Base-by-base conservation (phyloP, 2,329 filamentous ascomycete genomes). In the Colletotrichum salicis region DNA sequence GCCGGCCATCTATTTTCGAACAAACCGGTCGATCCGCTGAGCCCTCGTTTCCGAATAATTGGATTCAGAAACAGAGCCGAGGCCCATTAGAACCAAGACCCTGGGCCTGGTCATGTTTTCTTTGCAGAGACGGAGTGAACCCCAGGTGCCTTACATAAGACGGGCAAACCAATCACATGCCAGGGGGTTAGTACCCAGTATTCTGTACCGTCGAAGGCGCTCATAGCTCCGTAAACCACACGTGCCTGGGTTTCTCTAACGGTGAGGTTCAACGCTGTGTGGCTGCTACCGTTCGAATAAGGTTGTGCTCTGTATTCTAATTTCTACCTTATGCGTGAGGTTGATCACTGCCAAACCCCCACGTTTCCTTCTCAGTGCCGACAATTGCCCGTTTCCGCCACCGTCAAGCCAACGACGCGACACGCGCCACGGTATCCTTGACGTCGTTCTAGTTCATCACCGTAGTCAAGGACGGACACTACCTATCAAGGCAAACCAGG, bases 41-140 rank as follows among this genome's bases (percentile, higher is more conserved):
- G 48, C 41, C 54, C 61, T 70, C 22, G 56, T 70, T 67, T 61
- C 62, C 24, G n/a, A 51, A 52, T 57, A 61, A 57, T 58, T 57
- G 51, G 56, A 13, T 27, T 24, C 27, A 55, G 6, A 70, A 24
- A 29, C 27, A 27, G 15, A 24, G 6, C 29, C 54, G 10, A 37
- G 33, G 33, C 55, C 55, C 45, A 60, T 45, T 37, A 62, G 22
- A 51, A 56, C 64, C 63, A 41, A 37, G 10, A 51, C 51, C 35
- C 56, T 31, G 57, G 64, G 64, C 51, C 64, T 37, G 37, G 29
- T 45, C 22, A 4, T 24, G n/a, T 29, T 57, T 51, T 61, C 65
- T 19, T 41, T 29, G 19, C 41, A 33, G 41, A n/a, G 5, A 29
- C 31, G 27, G 2, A 8, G 29, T 63, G 31, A 60, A 67, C 63